Conservation (phyloP, 345 rosid genomes). For the Bretschneidera sinensis region DNA sequence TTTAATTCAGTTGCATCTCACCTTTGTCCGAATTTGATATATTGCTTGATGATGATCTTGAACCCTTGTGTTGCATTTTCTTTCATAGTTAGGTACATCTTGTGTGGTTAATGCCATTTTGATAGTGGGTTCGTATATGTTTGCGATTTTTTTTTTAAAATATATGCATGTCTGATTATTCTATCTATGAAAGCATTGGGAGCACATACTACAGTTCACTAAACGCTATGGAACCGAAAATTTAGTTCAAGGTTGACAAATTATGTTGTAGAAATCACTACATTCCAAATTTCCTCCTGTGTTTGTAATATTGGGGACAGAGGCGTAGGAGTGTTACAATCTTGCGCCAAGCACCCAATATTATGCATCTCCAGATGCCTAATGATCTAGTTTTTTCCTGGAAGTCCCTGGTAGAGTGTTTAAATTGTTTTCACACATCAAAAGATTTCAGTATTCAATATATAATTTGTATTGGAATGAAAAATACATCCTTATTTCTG, state of each 20-base stretch:
- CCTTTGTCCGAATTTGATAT: too few species aligned
- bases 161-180: background rate
- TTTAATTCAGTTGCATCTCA: too few species aligned
- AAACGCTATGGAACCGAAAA: too few species aligned
- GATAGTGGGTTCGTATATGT: too few species aligned
- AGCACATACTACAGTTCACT: background rate
- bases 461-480: too few species aligned
- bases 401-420: background rate
- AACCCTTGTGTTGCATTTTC: background rate
- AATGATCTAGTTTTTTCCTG: background rate
- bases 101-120: too few species aligned
- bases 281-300: background rate
- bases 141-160: too few species aligned
- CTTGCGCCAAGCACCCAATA: background rate
- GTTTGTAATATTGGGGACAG: background rate
- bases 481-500: too few species aligned
- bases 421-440: too few species aligned
- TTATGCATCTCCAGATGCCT: background rate
- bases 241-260: background rate
- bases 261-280: background rate
- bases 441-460: too few species aligned
- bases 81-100: too few species aligned
- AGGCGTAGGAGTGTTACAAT: background rate
- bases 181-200: background rate
- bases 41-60: background rate